These are phyloP conservation scores for Nadsonia starkeyi-henricii DNA, from an alignment of 1,139 yeast species.

Conservation along the genomic window DNA sequence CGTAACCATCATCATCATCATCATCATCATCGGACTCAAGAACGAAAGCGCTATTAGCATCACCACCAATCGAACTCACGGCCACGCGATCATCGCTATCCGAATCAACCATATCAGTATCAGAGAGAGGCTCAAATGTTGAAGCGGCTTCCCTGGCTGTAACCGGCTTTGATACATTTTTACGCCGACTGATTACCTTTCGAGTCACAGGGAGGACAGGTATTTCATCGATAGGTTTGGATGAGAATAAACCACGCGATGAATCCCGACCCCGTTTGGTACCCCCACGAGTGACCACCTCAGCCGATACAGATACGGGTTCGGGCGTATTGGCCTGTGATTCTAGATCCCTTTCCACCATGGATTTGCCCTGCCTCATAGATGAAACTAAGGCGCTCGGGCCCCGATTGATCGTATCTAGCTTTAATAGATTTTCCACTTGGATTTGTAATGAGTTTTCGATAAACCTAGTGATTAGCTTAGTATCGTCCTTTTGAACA, in stretches of 20 bases:
- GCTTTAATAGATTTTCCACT: slow-evolving; percentile 38
- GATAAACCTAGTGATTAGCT: slow-evolving; percentile 53
- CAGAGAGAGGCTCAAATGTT: background rate
- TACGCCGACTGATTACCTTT: background rate
- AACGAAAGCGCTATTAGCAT: background rate
- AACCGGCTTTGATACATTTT: background rate
- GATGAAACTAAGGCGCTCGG: background rate
- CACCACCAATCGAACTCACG: background rate
- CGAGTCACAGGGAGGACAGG: background rate
- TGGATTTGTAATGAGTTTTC: slow-evolving; percentile 53
- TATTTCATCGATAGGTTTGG: background rate
- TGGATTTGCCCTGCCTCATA: background rate
- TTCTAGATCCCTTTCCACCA: background rate
- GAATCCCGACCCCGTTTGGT: background rate
- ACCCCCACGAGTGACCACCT: too few species aligned
- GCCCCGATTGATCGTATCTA: slow-evolving; percentile 21
- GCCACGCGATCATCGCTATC: background rate
- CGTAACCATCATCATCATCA: background rate
- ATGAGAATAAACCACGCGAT: background rate
- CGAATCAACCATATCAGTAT: background rate
- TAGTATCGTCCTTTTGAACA: slow-evolving; percentile 73
- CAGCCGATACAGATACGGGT: background rate
- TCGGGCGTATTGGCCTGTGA: slow-evolving; percentile 18
- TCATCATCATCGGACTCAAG: background rate
- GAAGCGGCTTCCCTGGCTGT: too few species aligned